phyloP scores from a whole-genome alignment of 1,284 basidiomycete species.

The Apiotrichum domesticum region DNA sequence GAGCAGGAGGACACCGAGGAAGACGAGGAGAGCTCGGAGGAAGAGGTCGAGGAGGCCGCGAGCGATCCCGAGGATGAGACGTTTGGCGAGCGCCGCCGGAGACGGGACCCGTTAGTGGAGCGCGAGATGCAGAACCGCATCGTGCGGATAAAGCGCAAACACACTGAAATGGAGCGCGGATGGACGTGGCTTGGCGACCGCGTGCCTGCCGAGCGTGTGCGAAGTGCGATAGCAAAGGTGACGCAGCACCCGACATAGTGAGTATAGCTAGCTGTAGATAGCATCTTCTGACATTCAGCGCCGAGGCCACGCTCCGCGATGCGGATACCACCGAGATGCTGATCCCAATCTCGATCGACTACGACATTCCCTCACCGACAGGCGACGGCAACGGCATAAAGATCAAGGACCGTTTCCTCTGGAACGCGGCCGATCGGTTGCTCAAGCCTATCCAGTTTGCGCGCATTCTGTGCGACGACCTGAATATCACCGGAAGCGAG shows the following conservation, averaged over 20 bases:
- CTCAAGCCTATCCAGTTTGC: slow-evolving; percentile 81
- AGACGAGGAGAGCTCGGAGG: slow-evolving; percentile 61
- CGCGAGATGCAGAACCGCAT: slow-evolving; percentile 8
- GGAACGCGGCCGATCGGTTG: slow-evolving; percentile 74
- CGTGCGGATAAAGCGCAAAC: slow-evolving; percentile 48
- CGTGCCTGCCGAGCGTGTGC: slow-evolving; percentile 73
- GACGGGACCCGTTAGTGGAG: slow-evolving; percentile 4
- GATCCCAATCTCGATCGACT: slow-evolving; percentile 88
- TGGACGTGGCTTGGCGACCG: slow-evolving; percentile 84
- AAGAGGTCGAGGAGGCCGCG: slow-evolving; percentile 71
- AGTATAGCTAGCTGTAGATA: slow-evolving; percentile 33
- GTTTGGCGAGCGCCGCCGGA: slow-evolving; percentile 23
- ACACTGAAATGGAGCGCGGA: slow-evolving; percentile 52
- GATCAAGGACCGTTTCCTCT: slow-evolving; percentile 92
- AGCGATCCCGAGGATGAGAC: slow-evolving; percentile 50
- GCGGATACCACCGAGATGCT: slow-evolving; percentile 63
- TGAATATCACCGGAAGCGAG: slow-evolving; percentile 63
- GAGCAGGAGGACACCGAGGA: slow-evolving; percentile 78
- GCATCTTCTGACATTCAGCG: slow-evolving; percentile 47
- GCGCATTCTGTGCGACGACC: slow-evolving; percentile 74
- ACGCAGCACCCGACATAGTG: slow-evolving; percentile 67
- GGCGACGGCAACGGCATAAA: slow-evolving; percentile 56
- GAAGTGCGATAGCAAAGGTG: slow-evolving; percentile 54
- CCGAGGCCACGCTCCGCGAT: slow-evolving; percentile 59
- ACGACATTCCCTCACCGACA: slow-evolving; percentile 65